These are phyloP conservation scores for Phytophthora melonis DNA, from an alignment of 352 stramenopile genomes.

Conservation along the genomic window DNA sequence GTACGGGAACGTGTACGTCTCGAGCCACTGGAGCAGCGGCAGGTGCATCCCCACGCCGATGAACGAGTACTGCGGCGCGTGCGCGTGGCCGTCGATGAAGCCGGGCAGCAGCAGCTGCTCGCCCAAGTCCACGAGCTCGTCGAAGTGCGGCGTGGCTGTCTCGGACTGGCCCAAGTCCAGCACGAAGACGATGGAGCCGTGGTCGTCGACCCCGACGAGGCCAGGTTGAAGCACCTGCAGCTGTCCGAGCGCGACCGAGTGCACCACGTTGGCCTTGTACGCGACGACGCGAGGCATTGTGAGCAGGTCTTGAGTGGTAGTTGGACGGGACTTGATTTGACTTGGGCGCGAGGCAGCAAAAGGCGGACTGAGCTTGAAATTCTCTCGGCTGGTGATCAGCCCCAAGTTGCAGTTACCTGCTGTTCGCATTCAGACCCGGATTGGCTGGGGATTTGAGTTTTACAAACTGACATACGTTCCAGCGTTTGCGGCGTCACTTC, in stretches of 20 bases:
- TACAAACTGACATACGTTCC: slow-evolving; percentile 12
- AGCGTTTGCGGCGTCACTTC: slow-evolving; percentile 2
- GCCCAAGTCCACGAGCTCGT: slow-evolving; percentile 74
- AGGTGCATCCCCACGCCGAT: slow-evolving; percentile 94
- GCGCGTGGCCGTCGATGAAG: slow-evolving; percentile 95
- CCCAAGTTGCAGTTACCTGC: slow-evolving; percentile 16
- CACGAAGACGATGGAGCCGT: slow-evolving; percentile 39
- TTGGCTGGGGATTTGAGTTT: slow-evolving; percentile 4
- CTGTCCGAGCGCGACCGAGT: slow-evolving; percentile 65
- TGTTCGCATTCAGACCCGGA: slow-evolving; percentile 20
- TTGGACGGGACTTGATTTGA: background rate
- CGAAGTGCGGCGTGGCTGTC: slow-evolving; percentile 28
- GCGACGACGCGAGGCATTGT: slow-evolving; percentile 50
- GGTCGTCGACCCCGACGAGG: slow-evolving; percentile 51
- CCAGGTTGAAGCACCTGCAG: slow-evolving; percentile 35
- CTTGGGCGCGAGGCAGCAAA: slow-evolving; percentile 24
- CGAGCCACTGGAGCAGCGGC: slow-evolving; percentile 93
- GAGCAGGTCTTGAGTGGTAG: background rate
- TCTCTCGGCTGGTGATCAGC: slow-evolving; percentile 5
- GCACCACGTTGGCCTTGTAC: slow-evolving; percentile 84
- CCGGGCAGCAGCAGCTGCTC: slow-evolving; percentile 91
- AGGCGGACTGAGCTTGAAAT: slow-evolving; percentile 17
- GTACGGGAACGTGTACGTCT: slow-evolving; percentile 95
- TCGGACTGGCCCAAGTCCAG: slow-evolving; percentile 29
- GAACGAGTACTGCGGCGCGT: slow-evolving; percentile 95